Evolutionary conservation across 1,284 basidiomycete species (phyloP).

Genomic region (Cystobasidiaceae sp.): DNA sequence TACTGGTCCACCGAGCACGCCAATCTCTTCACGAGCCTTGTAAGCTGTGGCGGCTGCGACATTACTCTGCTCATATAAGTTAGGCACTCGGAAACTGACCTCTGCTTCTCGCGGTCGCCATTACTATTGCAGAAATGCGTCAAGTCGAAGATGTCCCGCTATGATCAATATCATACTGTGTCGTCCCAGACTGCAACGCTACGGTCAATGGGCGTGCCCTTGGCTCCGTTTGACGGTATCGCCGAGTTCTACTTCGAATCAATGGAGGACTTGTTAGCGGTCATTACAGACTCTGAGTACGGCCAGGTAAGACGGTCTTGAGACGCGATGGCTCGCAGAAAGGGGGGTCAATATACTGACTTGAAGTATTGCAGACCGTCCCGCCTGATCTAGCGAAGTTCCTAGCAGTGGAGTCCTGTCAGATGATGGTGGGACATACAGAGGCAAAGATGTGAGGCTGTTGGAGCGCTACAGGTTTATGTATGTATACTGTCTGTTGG

Average conservation of each 20-base stretch:
- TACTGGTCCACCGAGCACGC: background rate
- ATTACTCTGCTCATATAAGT: too few relatives aligned
- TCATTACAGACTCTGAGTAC: background rate
- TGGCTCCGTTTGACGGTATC: background rate
- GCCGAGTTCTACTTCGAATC: background rate
- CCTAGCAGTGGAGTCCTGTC: background rate
- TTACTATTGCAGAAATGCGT: background rate
- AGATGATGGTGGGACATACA: background rate
- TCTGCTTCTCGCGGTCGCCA: background rate
- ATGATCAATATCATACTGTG: background rate
- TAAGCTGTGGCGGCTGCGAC: background rate
- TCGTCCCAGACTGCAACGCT: background rate
- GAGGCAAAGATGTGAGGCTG: background rate
- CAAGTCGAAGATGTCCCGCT: background rate
- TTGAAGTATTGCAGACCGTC: background rate
- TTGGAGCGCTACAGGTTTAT: too few relatives aligned
- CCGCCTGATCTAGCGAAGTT: background rate
- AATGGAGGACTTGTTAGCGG: background rate
- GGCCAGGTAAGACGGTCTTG: background rate
- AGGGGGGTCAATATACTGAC: background rate
- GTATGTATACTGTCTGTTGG: too few relatives aligned
- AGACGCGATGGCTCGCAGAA: background rate
- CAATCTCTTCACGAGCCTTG: background rate
- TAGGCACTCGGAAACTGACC: too few relatives aligned
- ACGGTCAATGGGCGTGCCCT: background rate